Evolutionary conservation across 148 eudicot species (phyloP).

Genomic region (Selenicereus undatus): DNA sequence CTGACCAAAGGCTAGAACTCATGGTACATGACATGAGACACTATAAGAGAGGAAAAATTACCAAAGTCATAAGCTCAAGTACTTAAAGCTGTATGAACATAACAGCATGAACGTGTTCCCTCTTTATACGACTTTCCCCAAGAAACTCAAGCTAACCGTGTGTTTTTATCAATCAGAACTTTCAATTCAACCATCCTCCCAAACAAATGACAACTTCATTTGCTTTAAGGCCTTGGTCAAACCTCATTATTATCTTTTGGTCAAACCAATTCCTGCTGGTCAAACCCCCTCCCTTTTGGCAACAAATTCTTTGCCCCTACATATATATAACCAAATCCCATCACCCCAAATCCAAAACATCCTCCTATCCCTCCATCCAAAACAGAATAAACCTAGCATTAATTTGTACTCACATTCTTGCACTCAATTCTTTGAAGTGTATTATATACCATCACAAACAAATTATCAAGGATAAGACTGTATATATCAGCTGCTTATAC

Average conservation of each 20-base stretch:
- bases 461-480: neutral
- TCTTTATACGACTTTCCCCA: constrained; percentile 5
- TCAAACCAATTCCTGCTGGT: constrained; percentile 7
- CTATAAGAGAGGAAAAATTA: neutral
- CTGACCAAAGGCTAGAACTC: neutral
- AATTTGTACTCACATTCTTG: too few relatives aligned
- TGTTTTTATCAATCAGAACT: constrained; percentile 12
- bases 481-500: neutral
- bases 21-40: neutral
- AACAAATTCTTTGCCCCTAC: too few relatives aligned
- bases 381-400: too few relatives aligned
- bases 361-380: too few relatives aligned
- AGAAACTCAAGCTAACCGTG: constrained; percentile 23
- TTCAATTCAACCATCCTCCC: constrained; percentile 27
- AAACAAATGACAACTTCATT: neutral
- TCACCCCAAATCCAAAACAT: neutral
- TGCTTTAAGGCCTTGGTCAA: constrained; percentile 9
- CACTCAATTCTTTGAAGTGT: too few relatives aligned
- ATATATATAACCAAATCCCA: neutral
- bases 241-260: neutral
- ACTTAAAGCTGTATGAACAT: constrained; percentile 12
- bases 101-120: constrained; percentile 4
- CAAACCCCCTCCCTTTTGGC: neutral
- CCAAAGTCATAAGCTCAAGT: neutral
- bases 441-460: too few relatives aligned